Evolutionary conservation across 2,329 filamentous ascomycete species (phyloP), one percentile per base, ranked within the genome.

Genomic region (Colletotrichum lentis): DNA sequence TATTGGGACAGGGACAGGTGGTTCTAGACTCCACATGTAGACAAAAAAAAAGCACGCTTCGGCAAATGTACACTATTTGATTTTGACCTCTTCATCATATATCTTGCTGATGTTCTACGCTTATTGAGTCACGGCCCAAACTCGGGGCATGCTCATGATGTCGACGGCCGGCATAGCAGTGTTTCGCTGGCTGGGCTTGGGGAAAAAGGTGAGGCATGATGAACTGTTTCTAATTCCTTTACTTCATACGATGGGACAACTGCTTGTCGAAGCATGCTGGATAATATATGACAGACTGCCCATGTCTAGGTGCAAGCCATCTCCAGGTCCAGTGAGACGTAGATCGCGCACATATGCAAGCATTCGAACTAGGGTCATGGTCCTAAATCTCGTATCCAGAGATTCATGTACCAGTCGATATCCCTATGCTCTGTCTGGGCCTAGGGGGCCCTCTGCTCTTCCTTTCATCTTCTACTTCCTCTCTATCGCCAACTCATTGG

Each of bases 41-140:
- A 77, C 72, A 78, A 76, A 77, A 59, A 77, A 59, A 77, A 63
- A 53, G 68, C 60, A 60, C 70, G 69, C 73, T 74, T 73, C 73
- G 73, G 62, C 69, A 73, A 72, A 76, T 80, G 77, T 80, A 80
- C 75, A 80, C 39, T 69, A 58, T 27, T 62, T 31, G 53, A 67
- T 63, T 16, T 67, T 67, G 46, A 63, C 7, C 20, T 63, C 20
- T 58, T 49, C 41, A 62, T 50, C 16, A 37, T 31, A 49, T 44
- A 39, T 5, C 22, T 20, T 39, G 27, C 3, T 37, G n/a, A 14
- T 12, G 8, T 50, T 18, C 14, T 20, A 16, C 41, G 8, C 6
- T 22, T 24, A 6, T 7, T n/a, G 22, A 60, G 12, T 49, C 14
- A 5, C 8, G n/a, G 24, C n/a, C 3, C 35, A 12, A n/a, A 18